Evolutionary conservation across 2,329 filamentous ascomycete genomes (phyloP), one percentile per base, ranked within the genome.

Genomic region (Ophiosphaerella korrae): DNA sequence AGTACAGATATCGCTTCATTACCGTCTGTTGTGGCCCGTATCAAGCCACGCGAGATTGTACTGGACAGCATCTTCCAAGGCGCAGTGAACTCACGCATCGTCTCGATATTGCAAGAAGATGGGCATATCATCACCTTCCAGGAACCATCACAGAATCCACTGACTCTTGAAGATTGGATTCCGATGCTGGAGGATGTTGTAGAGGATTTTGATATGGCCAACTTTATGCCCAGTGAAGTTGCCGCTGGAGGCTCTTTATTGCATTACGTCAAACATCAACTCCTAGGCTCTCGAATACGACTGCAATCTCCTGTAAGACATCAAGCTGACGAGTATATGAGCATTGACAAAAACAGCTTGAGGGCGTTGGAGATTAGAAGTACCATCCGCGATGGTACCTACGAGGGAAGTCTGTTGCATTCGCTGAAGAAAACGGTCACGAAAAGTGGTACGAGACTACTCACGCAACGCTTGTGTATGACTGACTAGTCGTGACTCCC

Each of bases 281-380:
- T 97, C 14, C 88, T 89, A 63, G 90, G 90, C 14, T 78, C 87
- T 45, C 86, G 84, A 65, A 85, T 96, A 77, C 91, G 89, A 71
- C 81, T 99, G 35, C 92, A 95, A 70, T 86, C 90, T 38, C 94
- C 94, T 2, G 77, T 87, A 32, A 87, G 90, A 52, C 84, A 90
- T 60, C 85, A 89, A 58, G 81, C 84, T 44, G 80, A 89, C 66
- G 85, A 95, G 55, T 86, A 88, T 57, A 94, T 99, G 90, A 83
- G 78, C 43, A 95, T 99, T 60, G 94, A 99, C 76, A 92, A 88
- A 68, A 96, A 92, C 67, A 97, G 89, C 59, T 82, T 99, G 75
- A 84, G 90, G 52, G 90, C 92, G 1, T 80, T 99, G 4, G 94
- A 99, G 73, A 90, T 99, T 58, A 86, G 90, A 58, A 86, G 87